A percentile compares a stretch with the other conserved stretches of the same genome.
These are phyloP conservation scores for Trichoderma sp. DNA, from an alignment of 2,329 filamentous ascomycete genomes.

Conservation along the genomic window DNA sequence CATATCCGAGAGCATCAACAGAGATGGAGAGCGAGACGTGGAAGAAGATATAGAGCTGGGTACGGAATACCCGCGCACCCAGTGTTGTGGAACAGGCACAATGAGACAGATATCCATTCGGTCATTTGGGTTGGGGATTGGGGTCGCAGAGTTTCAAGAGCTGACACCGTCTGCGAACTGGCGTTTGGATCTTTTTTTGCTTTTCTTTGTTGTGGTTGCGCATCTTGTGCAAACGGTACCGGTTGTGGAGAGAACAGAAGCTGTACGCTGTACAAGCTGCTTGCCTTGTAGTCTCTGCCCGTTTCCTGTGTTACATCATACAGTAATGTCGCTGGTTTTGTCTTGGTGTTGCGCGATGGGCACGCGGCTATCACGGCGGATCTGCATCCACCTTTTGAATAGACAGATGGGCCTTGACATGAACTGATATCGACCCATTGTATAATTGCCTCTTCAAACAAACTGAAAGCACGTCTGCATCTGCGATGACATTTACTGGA, in stretches of 20 bases:
- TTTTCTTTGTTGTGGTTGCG: not conserved
- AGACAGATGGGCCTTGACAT: not conserved
- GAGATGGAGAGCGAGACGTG: not conserved
- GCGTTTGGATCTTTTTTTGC: not conserved
- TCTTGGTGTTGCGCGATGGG: not conserved
- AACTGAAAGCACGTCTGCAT: not conserved
- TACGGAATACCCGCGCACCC: not conserved
- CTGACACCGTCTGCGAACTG: conserved; percentile 54
- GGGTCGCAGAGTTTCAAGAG: conserved; percentile 55
- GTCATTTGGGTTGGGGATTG: conserved; percentile 34
- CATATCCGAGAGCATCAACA: not conserved
- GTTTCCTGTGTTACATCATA: not conserved
- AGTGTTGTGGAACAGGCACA: conserved; percentile 25
- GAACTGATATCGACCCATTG: not conserved
- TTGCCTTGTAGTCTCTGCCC: not conserved
- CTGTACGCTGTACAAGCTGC: not conserved
- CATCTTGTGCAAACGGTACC: not conserved
- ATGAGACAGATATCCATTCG: conserved; percentile 10
- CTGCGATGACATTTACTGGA: not conserved
- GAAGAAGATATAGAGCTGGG: conserved; percentile 10
- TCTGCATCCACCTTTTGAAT: conserved; percentile 4
- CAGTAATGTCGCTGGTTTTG: not conserved
- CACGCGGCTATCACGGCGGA: not conserved
- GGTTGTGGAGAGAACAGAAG: not conserved
- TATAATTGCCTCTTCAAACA: not conserved